These are phyloP conservation scores for Citrullus colocynthis DNA, from an alignment of 306 rosid species.

Conservation along the genomic window DNA sequence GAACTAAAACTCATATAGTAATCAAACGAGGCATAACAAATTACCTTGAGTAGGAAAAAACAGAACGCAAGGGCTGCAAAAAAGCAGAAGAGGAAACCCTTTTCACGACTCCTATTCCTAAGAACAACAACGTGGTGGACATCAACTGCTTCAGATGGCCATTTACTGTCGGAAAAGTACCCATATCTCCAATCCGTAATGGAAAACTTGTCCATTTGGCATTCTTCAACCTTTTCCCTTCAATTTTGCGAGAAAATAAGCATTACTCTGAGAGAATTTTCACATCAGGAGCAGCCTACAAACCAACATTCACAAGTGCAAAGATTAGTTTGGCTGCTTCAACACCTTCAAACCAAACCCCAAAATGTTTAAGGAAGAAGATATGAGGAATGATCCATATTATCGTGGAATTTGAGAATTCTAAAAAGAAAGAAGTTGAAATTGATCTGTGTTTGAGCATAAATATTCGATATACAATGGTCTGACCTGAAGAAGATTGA, in stretches of 20 bases:
- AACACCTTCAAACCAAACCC: too few species aligned
- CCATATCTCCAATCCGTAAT: conserved; percentile 37
- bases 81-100: conserved; percentile 26
- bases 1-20: too few species aligned
- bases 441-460: not conserved
- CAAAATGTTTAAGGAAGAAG: not conserved
- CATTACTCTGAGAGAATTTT: not conserved
- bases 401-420: not conserved
- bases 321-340: too few species aligned
- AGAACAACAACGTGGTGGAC: conserved; percentile 47
- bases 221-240: conserved; percentile 4
- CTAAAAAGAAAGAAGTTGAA: not conserved
- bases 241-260: not conserved
- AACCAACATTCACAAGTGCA: not conserved
- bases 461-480: not conserved
- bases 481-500: not conserved
- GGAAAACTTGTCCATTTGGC: conserved; percentile 38
- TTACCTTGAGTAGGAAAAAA: conserved; percentile 38
- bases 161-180: conserved; percentile 42
- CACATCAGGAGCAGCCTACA: not conserved
- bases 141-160: conserved; percentile 43
- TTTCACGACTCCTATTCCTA: conserved; percentile 21
- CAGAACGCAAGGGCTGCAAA: conserved; percentile 28
- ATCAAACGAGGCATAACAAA: not conserved
- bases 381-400: not conserved